These are phyloP conservation scores for Viola odorata DNA, from an alignment of 345 rosid genomes.

Conservation along the genomic window DNA sequence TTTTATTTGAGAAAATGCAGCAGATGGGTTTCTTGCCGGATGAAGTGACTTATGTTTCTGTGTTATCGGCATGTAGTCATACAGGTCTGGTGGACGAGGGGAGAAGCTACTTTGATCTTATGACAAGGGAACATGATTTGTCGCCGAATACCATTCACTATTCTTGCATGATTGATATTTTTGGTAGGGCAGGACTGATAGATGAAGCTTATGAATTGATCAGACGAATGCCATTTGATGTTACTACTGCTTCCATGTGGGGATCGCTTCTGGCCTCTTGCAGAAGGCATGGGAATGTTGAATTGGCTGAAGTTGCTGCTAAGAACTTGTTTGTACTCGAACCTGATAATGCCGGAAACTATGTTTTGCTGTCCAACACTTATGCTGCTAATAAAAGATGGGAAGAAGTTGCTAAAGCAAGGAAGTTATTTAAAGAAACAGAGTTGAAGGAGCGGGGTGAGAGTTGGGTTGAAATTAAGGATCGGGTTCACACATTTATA, in stretches of 20 bases:
- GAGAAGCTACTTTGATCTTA: slow-evolving; percentile 45
- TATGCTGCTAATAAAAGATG: slow-evolving; percentile 57
- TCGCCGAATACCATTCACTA: slow-evolving; percentile 59
- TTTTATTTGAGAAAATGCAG: slow-evolving; percentile 83
- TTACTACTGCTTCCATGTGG: slow-evolving; percentile 75
- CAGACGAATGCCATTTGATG: slow-evolving; percentile 51
- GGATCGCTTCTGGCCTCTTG: slow-evolving; percentile 78
- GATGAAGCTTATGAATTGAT: slow-evolving; percentile 60
- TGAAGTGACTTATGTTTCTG: slow-evolving; percentile 58
- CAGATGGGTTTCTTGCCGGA: slow-evolving; percentile 53
- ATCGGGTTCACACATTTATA: slow-evolving; percentile 55
- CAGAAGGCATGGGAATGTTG: slow-evolving; percentile 49
- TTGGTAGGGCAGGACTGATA: slow-evolving; percentile 56
- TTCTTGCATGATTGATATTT: slow-evolving; percentile 87
- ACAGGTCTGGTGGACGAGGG: slow-evolving; percentile 65
- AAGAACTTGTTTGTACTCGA: slow-evolving; percentile 57
- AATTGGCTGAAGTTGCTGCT: slow-evolving; percentile 66
- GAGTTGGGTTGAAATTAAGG: slow-evolving; percentile 79
- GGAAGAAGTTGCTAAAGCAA: slow-evolving; percentile 55
- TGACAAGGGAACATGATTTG: slow-evolving; percentile 43
- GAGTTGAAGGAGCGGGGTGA: slow-evolving; percentile 53
- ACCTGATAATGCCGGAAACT: slow-evolving; percentile 77
- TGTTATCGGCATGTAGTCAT: slow-evolving; percentile 77
- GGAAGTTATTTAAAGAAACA: slow-evolving; percentile 51
- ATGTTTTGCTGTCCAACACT: slow-evolving; percentile 53